These are phyloP conservation scores for Zelopaecilomyces penicillatus DNA, from an alignment of 2,329 filamentous ascomycete genomes.

Conservation along the genomic window DNA sequence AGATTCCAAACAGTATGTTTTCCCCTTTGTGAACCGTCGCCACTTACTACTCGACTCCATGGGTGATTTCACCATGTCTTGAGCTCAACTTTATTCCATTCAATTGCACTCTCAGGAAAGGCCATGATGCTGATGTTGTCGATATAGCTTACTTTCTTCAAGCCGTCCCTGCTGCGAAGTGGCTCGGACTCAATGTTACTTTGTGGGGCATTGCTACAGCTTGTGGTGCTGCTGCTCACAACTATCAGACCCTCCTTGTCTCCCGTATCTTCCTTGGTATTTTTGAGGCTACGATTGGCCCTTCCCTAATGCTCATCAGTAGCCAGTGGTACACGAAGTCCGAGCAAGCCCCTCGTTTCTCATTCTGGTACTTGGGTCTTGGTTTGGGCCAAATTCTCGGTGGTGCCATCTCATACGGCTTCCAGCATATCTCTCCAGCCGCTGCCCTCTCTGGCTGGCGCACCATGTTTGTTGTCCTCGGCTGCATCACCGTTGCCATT, in stretches of 20 bases:
- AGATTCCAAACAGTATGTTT: constrained; percentile 48
- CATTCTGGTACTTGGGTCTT: constrained; percentile 53
- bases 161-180: constrained; percentile 51
- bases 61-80: neutral
- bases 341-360: constrained; percentile 51
- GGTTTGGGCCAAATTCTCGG: constrained; percentile 55
- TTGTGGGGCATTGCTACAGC: constrained; percentile 51
- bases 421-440: constrained; percentile 45
- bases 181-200: constrained; percentile 49
- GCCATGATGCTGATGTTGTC: too few relatives aligned
- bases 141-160: constrained; percentile 48
- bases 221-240: constrained; percentile 43
- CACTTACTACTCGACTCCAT: too few relatives aligned
- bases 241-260: constrained; percentile 45
- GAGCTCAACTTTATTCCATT: neutral
- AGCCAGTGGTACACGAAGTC: constrained; percentile 55
- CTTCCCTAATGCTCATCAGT: constrained; percentile 52
- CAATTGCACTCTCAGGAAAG: too few relatives aligned
- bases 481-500: constrained; percentile 33
- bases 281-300: constrained; percentile 52
- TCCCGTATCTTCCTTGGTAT: constrained; percentile 51
- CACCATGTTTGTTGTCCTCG: constrained; percentile 63
- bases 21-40: too few relatives aligned
- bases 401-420: constrained; percentile 54
- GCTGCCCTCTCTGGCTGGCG: constrained; percentile 56